Evolutionary conservation across 192 early-diverging fungal species (phyloP), one percentile per base, ranked within the genome.

Genomic region (Backusella tuberculispora): DNA sequence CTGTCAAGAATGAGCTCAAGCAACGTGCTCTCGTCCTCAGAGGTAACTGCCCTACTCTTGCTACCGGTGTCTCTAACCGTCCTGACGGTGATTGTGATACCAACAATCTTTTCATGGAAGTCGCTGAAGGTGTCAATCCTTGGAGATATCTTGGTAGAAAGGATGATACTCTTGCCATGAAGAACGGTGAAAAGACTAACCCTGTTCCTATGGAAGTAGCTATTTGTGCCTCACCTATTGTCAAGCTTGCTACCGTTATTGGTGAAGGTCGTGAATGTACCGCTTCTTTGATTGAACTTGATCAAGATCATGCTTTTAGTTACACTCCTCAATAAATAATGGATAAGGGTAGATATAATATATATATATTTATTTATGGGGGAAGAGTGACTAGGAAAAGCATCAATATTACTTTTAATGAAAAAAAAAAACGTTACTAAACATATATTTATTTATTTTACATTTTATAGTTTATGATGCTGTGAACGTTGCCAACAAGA

Each of bases 181-280:
- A 38, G 74, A 81, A 81, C 38, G 80, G 80, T 17, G 80, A 81
- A 71, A 81, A 81, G 56, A 81, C 75, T 12, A 76, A 73, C 45
- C 80, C 80, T 37, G 7, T 77, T 10, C 70, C 75, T 45, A 76
- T 81, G 43, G 78, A 79, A 41, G 63, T 6, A 10, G 47, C 40
- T 17, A 75, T 79, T 38, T 5, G 44, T 12, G 40, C 38, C 12
- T 17, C 53, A 29, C 44, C 24, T 44, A 6, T 81, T 29, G 64
- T 81, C 21, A n/a, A 37, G 2, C 65, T 77, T 1, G 66, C 60
- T 47, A 66, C 45, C 14, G 72, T 81, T 1, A 41, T 76, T 63
- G 80, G 72, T 14, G 68, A 63, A 15, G 60, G 21, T 37, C 47
- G 68, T 26, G 66, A 50, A 17, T 72, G 66, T 47, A 71, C 73